Base-by-base conservation (phyloP, 495 filamentous ascomycete species). In the Lophiostoma macrostomum region DNA sequence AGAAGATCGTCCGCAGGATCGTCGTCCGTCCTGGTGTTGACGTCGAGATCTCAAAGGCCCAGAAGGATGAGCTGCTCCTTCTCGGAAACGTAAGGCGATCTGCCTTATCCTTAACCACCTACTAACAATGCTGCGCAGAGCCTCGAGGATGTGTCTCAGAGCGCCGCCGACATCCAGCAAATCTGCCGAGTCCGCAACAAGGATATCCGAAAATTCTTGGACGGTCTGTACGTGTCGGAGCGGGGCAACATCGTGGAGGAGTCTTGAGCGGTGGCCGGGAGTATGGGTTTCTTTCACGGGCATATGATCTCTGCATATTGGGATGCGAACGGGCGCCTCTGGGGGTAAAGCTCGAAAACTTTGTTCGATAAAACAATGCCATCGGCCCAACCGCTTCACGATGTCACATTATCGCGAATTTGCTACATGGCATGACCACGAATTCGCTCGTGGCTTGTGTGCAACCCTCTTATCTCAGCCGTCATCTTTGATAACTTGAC, bases 201-300 rank as follows among this genome's bases (percentile, higher is more conserved):
- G 89, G 93, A 98, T 95, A 97, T 98, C 80, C 90, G 94, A 51
- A 56, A 96, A 93, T 98, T 98, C 86, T 82, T 98, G 82, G 93
- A 98, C 77, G 93, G 93, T 83, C 78, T 98, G 73, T 98, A 97
- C 79, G 93, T 97, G 67, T 95, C 90, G 64, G 91, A 98, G 88
- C 83, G 84, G 79, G 83, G 85, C 73, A 94, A 98, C 83, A 86
- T 98, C 64, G 77, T 78, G 61, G 86, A 87, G 69, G 87, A 83
- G n/a, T 14, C 29, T 13, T 55, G 23, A 20, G 37, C 44, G 44
- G 56, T 25, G 20, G 18, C 44, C 13, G 38, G 53, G 45, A 55
- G 30, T 56, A 39, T 18, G 52, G 49, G 53, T 62, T 62, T 62
- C 53, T 53, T 62, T 62, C 47, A 45, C 23, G 53, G 58, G 52